Evolutionary conservation across 2,329 filamentous ascomycete species (phyloP), one percentile per base, ranked within the genome.

Genomic region (Byssoonygena ceratinophila): DNA sequence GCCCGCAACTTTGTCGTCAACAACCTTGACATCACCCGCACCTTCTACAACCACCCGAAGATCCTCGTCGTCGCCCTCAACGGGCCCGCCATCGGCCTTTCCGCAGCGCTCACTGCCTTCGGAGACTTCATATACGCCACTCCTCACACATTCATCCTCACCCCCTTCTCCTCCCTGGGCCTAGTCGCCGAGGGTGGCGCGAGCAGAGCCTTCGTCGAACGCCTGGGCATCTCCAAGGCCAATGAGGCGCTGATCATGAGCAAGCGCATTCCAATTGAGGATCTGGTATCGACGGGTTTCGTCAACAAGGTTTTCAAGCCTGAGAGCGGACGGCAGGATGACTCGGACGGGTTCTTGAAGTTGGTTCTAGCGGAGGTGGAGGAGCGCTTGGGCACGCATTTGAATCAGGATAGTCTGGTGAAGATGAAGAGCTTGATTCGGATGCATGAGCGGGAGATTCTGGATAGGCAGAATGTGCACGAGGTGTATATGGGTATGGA

Each of bases 201-300:
- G 0, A 87, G 82, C 14, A 74, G 82, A 52, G 87, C 83, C 0
- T 84, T 97, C 53, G 87, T 92, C 12, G 78, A 84, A 61, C 75
- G 91, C 0, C 75, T 97, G 22, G 92, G 92, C 0, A 78, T 88
- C 47, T 74, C 79, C 54, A 86, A 87, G 65, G 90, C 89, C 8
- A 94, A 94, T 64, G 92, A 97, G 75, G 91, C 92, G 11, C 77
- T 97, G 11, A 82, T 98, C 59, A 92, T 94, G 84, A 89, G 85
- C 62, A 86, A 85, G 68, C 77, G 82, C 41, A 86, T 97, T 60
- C 67, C 75, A 0, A 79, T 80, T 27, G 79, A 83, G 22, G 88
- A 94, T 64, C 75, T 97, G 27, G 74, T 90, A 57, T 72, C 76
- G 7, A 78, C 80, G 2, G 90, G 91, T 0, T 97, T 88, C 63